Evolutionary conservation across 176 grass and related monocot genomes (phyloP).

Genomic region (Juncus inflexus): DNA sequence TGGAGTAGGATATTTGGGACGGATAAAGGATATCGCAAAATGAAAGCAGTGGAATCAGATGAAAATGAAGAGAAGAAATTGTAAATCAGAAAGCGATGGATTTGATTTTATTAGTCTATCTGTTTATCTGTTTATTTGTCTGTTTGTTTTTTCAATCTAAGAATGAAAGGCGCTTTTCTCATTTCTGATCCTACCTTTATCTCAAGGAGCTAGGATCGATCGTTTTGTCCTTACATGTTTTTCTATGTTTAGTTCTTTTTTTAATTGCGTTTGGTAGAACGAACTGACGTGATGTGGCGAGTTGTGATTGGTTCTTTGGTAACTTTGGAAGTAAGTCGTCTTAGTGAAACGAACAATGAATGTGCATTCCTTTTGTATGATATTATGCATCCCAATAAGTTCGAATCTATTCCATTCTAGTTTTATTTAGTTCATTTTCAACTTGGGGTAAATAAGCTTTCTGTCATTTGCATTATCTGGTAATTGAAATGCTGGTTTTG

Average conservation of each 20-base stretch:
- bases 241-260: not conserved
- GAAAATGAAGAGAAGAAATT: constrained; percentile 35
- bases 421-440: too few species aligned
- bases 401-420: not conserved
- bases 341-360: constrained; percentile 1
- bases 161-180: too few species aligned
- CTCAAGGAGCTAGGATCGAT: too few species aligned
- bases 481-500: too few species aligned
- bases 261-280: constrained; percentile 13
- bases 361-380: constrained; percentile 19
- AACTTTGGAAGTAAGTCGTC: not conserved
- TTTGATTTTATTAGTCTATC: too few species aligned
- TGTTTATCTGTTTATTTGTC: too few species aligned
- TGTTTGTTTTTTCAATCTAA: too few species aligned
- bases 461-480: too few species aligned
- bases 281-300: constrained; percentile 20
- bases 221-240: too few species aligned
- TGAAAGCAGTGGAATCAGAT: constrained; percentile 45
- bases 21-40: constrained; percentile 65
- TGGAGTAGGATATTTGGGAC: constrained; percentile 70
- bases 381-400: constrained; percentile 17
- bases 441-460: too few species aligned
- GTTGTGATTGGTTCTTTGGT: constrained; percentile 2
- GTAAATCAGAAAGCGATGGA: constrained; percentile 24
- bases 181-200: too few species aligned